Conservation (phyloP, 176 grass and related monocot species). For the Cenchrus purpureus region DNA sequence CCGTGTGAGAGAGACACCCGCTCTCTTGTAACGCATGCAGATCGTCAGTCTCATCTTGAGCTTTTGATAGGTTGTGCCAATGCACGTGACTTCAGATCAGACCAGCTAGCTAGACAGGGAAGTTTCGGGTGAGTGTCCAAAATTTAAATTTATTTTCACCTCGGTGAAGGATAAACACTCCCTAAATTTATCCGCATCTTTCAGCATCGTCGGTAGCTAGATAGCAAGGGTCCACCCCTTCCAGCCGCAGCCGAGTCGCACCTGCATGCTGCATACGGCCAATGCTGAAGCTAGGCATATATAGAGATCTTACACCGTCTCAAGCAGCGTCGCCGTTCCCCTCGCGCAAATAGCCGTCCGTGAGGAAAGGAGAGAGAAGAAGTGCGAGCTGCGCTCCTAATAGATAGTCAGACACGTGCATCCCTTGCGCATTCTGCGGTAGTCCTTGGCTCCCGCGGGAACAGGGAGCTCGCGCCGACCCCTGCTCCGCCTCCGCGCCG, state of each 20-base stretch:
- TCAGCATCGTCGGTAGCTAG: neutral
- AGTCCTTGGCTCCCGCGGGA: too few relatives aligned
- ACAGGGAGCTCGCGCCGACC: too few relatives aligned
- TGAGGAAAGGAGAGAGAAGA: too few relatives aligned
- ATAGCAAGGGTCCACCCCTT: neutral
- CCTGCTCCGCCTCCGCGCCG: too few relatives aligned
- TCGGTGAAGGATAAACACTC: too few relatives aligned
- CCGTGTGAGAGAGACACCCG: neutral
- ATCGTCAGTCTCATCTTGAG: neutral
- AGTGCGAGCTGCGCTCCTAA: too few relatives aligned
- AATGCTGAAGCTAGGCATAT: neutral
- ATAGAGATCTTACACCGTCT: too few relatives aligned
- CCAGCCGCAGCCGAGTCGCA: neutral
- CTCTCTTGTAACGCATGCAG: slow-evolving; percentile 24
- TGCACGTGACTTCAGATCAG: neutral
- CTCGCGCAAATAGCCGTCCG: too few relatives aligned
- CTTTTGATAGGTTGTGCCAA: neutral
- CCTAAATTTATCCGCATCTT: neutral
- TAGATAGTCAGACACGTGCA: too few relatives aligned
- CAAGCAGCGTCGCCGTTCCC: too few relatives aligned
- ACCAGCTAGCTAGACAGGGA: neutral
- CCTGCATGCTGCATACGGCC: neutral
- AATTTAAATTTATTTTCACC: neutral
- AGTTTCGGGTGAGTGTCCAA: neutral
- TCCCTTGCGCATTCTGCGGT: too few relatives aligned